Conservation (phyloP, 306 rosid species). For the Pachyrhizus erosus region DNA sequence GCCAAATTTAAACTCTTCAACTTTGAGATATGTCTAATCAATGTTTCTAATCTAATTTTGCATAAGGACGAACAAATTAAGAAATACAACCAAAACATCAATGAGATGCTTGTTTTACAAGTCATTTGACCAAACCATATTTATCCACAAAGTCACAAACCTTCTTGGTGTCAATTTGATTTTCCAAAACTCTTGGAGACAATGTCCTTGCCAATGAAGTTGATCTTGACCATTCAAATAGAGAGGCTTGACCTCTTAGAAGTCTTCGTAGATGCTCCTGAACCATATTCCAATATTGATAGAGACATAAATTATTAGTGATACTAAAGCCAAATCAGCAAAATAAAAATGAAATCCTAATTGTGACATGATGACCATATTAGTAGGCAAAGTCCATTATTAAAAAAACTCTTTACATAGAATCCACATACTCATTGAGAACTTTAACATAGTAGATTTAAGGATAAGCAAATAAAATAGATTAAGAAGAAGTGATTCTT, state of each 20-base stretch:
- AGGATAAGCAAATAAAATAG: slow-evolving; percentile 22
- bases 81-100: slow-evolving; percentile 26
- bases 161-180: slow-evolving; percentile 98
- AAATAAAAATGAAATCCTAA: not conserved
- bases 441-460: slow-evolving; percentile 5
- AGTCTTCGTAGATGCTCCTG: slow-evolving; percentile 97
- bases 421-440: not conserved
- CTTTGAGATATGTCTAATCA: not conserved
- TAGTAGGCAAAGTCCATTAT: not conserved
- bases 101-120: slow-evolving; percentile 20
- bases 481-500: slow-evolving; percentile 13
- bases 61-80: slow-evolving; percentile 9
- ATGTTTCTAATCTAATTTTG: slow-evolving; percentile 15
- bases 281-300: slow-evolving; percentile 28
- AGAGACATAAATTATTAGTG: slow-evolving; percentile 8
- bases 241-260: slow-evolving; percentile 98
- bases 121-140: slow-evolving; percentile 34
- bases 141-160: slow-evolving; percentile 57
- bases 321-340: slow-evolving; percentile 33
- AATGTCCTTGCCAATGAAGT: slow-evolving; percentile 92
- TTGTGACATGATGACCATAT: slow-evolving; percentile 5
- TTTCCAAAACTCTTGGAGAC: slow-evolving; percentile 97
- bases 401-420: slow-evolving; percentile 6
- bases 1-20: slow-evolving; percentile 13
- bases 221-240: slow-evolving; percentile 95